Base-by-base conservation (phyloP, 306 rosid genomes). In the Coriaria nepalensis region DNA sequence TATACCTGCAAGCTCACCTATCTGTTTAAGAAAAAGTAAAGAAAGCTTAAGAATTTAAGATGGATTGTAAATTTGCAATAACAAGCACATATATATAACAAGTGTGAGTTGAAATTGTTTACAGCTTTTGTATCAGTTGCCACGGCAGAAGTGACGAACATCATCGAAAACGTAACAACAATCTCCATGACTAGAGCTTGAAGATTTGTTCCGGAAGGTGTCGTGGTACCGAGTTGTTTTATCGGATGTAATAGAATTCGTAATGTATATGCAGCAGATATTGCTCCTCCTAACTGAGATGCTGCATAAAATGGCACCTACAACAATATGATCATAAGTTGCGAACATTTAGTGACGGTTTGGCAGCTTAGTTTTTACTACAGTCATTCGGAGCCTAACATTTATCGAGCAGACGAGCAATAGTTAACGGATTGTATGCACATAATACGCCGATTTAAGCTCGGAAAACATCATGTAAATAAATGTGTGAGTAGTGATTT, bases 71-170 rank as follows among this genome's bases (percentile, higher is more conserved):
- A n/a, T n/a, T n/a, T n/a, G n/a, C n/a, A n/a, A 45, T 4, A 0
- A 0, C 10, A 10, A 13, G 5, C 12, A 7, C 10, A 5, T 2
- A 15, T 10, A 5, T 2, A 15, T 10, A 13, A 34, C 2, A 5
- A 53, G 6, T 8, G 9, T 13, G 15, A 35, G 20, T 6, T 20
- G 7, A 10, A 5, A 11, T 33, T 33, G 9, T 6, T 6, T 81
- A 85, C 96, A 7, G 94, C 93, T 68, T 74, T 78, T 2, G 86
- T 45, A 11, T 83, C 94, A 15, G 87, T 80, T 13, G 93, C 73
- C 1, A 83, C 88, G 0, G 96, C 96, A 0, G 80, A 69, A 47
- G 93, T 63, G 52, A 78, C 47, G 57, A 87, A 78, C 70, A 80
- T 71, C 94, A 87, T 78, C 20, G 79, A 67, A 60, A 80, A 83